Evolutionary conservation across 805 yeast species (phyloP).

Genomic region (Barnettozyma vustinii): DNA sequence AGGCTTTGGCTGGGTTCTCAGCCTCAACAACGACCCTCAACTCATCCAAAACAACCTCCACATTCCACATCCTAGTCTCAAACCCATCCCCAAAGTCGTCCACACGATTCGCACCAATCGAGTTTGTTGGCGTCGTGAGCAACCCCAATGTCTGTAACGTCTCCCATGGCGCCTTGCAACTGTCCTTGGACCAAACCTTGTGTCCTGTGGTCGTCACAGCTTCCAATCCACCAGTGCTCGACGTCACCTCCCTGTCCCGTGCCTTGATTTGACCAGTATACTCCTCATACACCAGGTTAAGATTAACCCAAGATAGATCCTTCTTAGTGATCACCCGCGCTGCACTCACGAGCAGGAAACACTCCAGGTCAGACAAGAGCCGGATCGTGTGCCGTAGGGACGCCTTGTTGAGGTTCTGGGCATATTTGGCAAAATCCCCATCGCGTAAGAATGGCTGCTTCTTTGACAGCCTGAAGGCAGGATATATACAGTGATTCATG

Average conservation of each 20-base stretch:
- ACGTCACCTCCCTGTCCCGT: constrained; percentile 33
- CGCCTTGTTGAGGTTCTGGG: constrained; percentile 24
- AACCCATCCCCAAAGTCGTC: constrained; percentile 15
- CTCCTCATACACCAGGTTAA: constrained; percentile 74
- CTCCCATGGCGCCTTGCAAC: constrained; percentile 73
- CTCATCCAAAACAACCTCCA: constrained; percentile 24
- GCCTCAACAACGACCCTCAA: constrained; percentile 15
- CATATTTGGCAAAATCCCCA: constrained; percentile 23
- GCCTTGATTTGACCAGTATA: constrained; percentile 50
- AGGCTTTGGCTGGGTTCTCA: constrained; percentile 17
- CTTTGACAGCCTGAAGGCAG: constrained; percentile 31
- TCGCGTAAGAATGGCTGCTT: constrained; percentile 25
- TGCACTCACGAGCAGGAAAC: constrained; percentile 65
- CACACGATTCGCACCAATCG: constrained; percentile 2
- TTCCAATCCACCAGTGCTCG: constrained; percentile 17
- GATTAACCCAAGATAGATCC: constrained; percentile 57
- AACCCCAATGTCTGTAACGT: constrained; percentile 32
- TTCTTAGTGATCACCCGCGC: constrained; percentile 63
- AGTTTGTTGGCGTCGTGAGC: constrained; percentile 13
- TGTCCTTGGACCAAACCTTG: constrained; percentile 56
- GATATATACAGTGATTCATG: constrained; percentile 37
- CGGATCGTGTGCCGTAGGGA: constrained; percentile 23
- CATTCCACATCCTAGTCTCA: constrained; percentile 25
- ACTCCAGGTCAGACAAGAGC: constrained; percentile 64
- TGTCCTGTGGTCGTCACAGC: constrained; percentile 29